These are phyloP conservation scores for Raphidocelis subcapitata DNA, from an alignment of 139 green algal genomes.

Conservation along the genomic window DNA sequence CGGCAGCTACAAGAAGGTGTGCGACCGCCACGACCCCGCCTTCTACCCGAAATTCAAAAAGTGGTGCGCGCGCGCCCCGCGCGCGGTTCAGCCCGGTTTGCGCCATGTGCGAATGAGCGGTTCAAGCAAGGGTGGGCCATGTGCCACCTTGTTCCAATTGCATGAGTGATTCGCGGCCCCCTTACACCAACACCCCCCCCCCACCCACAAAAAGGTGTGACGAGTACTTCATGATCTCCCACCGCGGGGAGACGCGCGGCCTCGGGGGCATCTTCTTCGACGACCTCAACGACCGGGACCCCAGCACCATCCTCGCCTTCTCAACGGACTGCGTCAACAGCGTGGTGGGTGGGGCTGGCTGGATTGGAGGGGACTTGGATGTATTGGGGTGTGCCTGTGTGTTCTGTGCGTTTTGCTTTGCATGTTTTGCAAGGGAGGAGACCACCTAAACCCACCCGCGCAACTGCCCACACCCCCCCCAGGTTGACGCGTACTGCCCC, in stretches of 20 bases:
- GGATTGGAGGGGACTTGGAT: too few species aligned
- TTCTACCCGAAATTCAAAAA: constrained; percentile 95
- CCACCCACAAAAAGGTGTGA: constrained; percentile 57
- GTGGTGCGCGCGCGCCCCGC: constrained; percentile 46
- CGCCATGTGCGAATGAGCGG: too few species aligned
- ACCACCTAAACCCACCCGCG: too few species aligned
- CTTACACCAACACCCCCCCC: too few species aligned
- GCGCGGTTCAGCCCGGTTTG: too few species aligned
- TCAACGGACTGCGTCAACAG: constrained; percentile 70
- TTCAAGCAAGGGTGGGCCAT: too few species aligned
- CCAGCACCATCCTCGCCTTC: constrained; percentile 78
- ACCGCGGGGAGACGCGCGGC: constrained; percentile 85
- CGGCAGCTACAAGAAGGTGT: constrained; percentile 89
- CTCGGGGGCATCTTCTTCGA: constrained; percentile 99
- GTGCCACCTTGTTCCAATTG: too few species aligned
- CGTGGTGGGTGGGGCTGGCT: constrained; percentile 46
- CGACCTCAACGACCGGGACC: constrained; percentile 89
- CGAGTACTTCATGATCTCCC: constrained; percentile 99
- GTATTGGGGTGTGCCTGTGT: too few species aligned
- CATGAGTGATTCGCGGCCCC: too few species aligned
- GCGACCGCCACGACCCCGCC: constrained; percentile 91
- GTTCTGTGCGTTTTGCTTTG: too few species aligned
- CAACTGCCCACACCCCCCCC: too few species aligned
- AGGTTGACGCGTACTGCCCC: constrained; percentile 79
- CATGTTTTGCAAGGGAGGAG: too few species aligned